Percentiles rank a stretch among this genome's conserved stretches.
These are phyloP conservation scores for Rosa persica DNA, from an alignment of 306 rosid genomes.

Conservation along the genomic window DNA sequence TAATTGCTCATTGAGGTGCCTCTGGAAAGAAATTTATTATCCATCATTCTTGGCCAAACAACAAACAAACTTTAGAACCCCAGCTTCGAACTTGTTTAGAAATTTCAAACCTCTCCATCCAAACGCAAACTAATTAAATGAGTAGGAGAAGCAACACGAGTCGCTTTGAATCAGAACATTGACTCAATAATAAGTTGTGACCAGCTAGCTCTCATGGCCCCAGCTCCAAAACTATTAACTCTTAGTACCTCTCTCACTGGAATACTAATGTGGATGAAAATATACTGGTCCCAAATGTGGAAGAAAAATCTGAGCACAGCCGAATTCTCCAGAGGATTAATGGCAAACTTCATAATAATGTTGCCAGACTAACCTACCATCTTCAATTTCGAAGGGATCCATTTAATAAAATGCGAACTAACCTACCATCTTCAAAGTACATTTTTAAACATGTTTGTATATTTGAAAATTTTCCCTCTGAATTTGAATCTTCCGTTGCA, in stretches of 20 bases:
- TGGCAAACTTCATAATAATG: background rate
- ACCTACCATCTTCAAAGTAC: background rate
- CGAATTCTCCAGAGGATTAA: background rate
- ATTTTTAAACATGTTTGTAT: background rate
- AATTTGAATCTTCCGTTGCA: background rate
- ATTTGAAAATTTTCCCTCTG: background rate
- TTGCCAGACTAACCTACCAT: background rate
- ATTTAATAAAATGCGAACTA: background rate
- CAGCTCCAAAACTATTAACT: background rate
- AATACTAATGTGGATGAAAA: background rate
- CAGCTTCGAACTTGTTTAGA: too few relatives aligned
- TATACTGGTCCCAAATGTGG: background rate
- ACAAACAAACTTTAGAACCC: background rate
- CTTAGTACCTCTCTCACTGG: background rate
- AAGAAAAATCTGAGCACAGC: slow-evolving; percentile 1
- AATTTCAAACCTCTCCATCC: background rate
- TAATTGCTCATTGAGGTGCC: background rate
- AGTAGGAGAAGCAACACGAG: background rate
- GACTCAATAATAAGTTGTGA: background rate
- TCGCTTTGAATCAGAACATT: background rate
- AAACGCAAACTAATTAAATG: background rate
- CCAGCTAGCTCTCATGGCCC: background rate
- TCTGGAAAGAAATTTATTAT: background rate
- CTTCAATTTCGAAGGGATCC: slow-evolving; percentile 1
- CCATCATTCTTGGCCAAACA: background rate